These are phyloP conservation scores for Chaetomidium leptoderma DNA, from an alignment of 495 filamentous ascomycete species.

Conservation along the genomic window DNA sequence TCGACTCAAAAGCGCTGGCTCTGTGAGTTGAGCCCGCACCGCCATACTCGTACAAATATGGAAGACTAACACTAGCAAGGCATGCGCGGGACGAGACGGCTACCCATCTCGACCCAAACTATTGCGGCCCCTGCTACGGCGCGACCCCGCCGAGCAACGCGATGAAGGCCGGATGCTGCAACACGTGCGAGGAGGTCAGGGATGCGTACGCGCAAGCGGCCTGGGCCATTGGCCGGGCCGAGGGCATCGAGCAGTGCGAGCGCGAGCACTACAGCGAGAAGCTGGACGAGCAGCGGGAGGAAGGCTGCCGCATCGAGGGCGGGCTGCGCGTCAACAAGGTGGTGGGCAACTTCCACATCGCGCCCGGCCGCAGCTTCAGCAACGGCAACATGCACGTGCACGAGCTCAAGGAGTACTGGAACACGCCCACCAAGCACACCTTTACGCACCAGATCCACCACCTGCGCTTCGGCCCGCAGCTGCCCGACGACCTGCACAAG, in stretches of 20 bases:
- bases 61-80: slow-evolving; percentile 34
- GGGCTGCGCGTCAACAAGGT: slow-evolving; percentile 95
- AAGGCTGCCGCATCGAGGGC: slow-evolving; percentile 94
- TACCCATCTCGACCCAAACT: slow-evolving; percentile 80
- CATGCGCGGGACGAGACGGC: slow-evolving; percentile 59
- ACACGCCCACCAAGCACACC: slow-evolving; percentile 66
- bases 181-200: slow-evolving; percentile 92
- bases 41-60: background rate
- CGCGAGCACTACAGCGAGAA: slow-evolving; percentile 88
- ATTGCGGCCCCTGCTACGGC: slow-evolving; percentile 93
- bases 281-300: slow-evolving; percentile 76
- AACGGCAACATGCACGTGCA: slow-evolving; percentile 96
- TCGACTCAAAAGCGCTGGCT: slow-evolving; percentile 67
- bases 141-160: slow-evolving; percentile 66
- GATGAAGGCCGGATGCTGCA: slow-evolving; percentile 79
- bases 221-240: slow-evolving; percentile 91
- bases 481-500: slow-evolving; percentile 67
- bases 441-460: slow-evolving; percentile 89
- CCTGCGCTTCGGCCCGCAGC: slow-evolving; percentile 87
- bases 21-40: slow-evolving; percentile 52
- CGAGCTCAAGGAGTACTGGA: slow-evolving; percentile 89
- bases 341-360: slow-evolving; percentile 97
- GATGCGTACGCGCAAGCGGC: slow-evolving; percentile 83
- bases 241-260: slow-evolving; percentile 91
- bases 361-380: slow-evolving; percentile 88